A percentile compares a stretch with the other conserved stretches of the same genome.
Conservation (phyloP, 305 asterid species). For the Ilex paraguariensis region DNA sequence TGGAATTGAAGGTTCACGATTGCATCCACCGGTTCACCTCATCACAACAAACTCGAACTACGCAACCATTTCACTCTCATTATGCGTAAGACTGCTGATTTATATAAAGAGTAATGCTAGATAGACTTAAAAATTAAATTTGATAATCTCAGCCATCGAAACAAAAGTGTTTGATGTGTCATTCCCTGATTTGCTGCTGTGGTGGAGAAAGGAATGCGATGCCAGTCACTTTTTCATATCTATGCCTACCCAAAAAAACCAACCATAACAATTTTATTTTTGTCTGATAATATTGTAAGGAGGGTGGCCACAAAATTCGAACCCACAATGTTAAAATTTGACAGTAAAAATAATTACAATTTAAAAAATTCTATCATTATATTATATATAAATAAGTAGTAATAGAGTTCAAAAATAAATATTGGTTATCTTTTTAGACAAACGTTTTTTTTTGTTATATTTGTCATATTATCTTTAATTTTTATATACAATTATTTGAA, state of each 20-base stretch:
- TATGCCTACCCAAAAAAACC: neutral
- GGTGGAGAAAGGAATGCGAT: neutral
- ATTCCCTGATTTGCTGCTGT: neutral
- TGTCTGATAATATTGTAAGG: too few relatives aligned
- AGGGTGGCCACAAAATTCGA: too few relatives aligned
- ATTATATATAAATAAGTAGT: too few relatives aligned
- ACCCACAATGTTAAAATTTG: neutral
- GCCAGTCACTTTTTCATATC: neutral
- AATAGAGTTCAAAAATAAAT: too few relatives aligned
- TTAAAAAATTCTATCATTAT: neutral
- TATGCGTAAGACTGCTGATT: neutral
- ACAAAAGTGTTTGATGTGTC: neutral
- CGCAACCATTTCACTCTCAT: neutral
- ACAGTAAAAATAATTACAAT: too few relatives aligned
- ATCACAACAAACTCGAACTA: neutral
- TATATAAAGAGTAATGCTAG: too few relatives aligned
- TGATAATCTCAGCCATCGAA: too few relatives aligned
- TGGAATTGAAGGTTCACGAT: neutral
- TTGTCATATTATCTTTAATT: too few relatives aligned
- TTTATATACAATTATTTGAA: too few relatives aligned
- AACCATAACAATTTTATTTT: neutral
- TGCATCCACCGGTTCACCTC: neutral
- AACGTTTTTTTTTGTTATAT: too few relatives aligned
- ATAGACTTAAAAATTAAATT: too few relatives aligned
- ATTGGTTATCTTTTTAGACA: too few relatives aligned